Evolutionary conservation across 805 yeast genomes (phyloP), one percentile per base, ranked within the genome.

Genomic region (Barnettozyma californica): DNA sequence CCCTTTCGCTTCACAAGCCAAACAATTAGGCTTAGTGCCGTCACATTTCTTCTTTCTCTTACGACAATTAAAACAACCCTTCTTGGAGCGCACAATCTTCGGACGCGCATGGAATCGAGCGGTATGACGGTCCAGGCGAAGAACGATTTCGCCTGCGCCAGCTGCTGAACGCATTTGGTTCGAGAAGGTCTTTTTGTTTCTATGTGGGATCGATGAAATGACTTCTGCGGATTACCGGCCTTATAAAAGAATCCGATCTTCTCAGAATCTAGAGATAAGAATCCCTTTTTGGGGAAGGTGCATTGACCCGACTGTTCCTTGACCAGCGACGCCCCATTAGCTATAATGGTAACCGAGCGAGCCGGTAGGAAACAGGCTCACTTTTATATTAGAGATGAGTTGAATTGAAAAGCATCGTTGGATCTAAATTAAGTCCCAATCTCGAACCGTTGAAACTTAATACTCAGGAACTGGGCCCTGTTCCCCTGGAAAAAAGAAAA

Each of bases 21-120:
- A 63, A 51, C 75, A 70, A 50, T 55, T 54, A 9, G 75, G 74
- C 46, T 63, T 70, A 21, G 60, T 65, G 54, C 78, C 82, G 54
- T 78, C 82, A 62, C 87, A 81, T 68, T 80, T 81, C 69, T 81
- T 73, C 68, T 81, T 81, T 56, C 85, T 71, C 58, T 75, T 76
- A 39, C 86, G 71, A 60, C 58, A 55, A 27, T 53, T 55, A 46
- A 55, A 55, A 20, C 58, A 55, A 1, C 58, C 58, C 5, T 31
- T 42, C 44, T 47, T 43, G 19, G 58, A 53, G 36, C 58, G 44
- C 21, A 35, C 38, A 18, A 35, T 35, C 21, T 35, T 35, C 3
- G 38, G 21, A 16, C 38, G 38, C 18, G 38, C 38, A 16, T 18
- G 21, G 9, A 35, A 16, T 16, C 38, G 38, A 9, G 38, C 20